phyloP scores from a whole-genome alignment of 257 asterid genomes.

The Mitragyna speciosa region DNA sequence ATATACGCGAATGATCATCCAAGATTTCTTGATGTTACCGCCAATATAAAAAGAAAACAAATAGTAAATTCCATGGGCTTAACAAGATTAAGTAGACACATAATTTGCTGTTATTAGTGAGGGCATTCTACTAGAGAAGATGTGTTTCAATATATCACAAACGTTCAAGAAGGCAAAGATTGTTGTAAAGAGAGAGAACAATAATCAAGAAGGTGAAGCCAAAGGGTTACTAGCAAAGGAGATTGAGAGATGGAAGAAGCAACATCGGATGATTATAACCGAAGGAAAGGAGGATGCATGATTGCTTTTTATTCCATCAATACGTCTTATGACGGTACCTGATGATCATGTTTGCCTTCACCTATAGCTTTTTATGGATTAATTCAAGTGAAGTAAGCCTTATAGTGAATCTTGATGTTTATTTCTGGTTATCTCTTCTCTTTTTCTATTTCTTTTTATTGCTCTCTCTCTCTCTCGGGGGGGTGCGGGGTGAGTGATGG shows the following conservation, averaged over 20 bases:
- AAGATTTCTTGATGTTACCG: conserved; percentile 14
- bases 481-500: no score
- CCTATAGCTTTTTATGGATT: neutral
- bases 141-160: conserved; percentile 47
- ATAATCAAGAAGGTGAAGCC: conserved; percentile 37
- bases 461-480: no score
- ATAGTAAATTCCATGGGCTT: neutral
- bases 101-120: neutral
- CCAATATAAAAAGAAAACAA: neutral
- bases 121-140: conserved; percentile 15
- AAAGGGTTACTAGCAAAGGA: conserved; percentile 46
- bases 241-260: conserved; percentile 49
- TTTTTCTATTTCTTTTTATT: no score
- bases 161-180: conserved; percentile 42
- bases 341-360: neutral
- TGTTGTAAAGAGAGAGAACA: conserved; percentile 24
- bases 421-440: neutral
- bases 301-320: neutral
- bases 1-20: neutral
- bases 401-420: neutral
- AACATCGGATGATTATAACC: conserved; percentile 2
- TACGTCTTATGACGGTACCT: neutral
- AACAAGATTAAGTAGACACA: neutral
- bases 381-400: neutral
- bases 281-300: conserved; percentile 6